A percentile compares a stretch with the other conserved stretches of the same genome.
Evolutionary conservation across 805 yeast species (phyloP).

Genomic region (Saturnispora ahearnii): DNA sequence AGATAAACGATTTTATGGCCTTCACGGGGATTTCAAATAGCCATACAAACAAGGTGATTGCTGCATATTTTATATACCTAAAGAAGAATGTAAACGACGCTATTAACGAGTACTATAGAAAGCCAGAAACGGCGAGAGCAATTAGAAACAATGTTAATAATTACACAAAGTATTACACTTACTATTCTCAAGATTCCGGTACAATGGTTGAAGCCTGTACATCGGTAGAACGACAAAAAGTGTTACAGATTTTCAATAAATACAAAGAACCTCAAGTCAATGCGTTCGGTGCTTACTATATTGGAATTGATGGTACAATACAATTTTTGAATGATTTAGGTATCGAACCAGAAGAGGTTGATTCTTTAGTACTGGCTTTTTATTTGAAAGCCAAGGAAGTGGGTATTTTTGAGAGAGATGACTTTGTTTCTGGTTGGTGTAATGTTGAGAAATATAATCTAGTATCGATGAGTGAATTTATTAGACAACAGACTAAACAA

Average conservation of each 20-base stretch:
- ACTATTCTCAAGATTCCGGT: background rate
- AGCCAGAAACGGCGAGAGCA: background rate
- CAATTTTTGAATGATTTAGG: constrained; percentile 56
- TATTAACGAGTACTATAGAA: constrained; percentile 8
- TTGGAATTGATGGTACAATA: constrained; percentile 76
- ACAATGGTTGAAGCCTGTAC: background rate
- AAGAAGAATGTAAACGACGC: constrained; percentile 8
- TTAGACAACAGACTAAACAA: constrained; percentile 16
- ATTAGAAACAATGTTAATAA: background rate
- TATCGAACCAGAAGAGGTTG: constrained; percentile 65
- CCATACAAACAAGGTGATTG: background rate
- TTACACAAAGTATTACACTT: background rate
- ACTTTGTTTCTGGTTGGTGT: constrained; percentile 55
- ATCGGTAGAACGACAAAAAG: constrained; percentile 1
- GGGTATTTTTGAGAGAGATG: constrained; percentile 47
- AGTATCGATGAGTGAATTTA: constrained; percentile 38
- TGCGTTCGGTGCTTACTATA: constrained; percentile 27
- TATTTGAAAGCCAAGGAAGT: constrained; percentile 56
- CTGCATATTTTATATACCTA: constrained; percentile 2
- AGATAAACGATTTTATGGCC: background rate
- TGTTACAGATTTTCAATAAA: constrained; percentile 29
- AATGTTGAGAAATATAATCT: constrained; percentile 25
- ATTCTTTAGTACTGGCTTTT: constrained; percentile 61
- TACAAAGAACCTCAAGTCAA: constrained; percentile 21
- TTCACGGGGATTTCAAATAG: background rate